These are phyloP conservation scores for Isochrysis galbana DNA, from an alignment of 78 protist species.

Conservation along the genomic window DNA sequence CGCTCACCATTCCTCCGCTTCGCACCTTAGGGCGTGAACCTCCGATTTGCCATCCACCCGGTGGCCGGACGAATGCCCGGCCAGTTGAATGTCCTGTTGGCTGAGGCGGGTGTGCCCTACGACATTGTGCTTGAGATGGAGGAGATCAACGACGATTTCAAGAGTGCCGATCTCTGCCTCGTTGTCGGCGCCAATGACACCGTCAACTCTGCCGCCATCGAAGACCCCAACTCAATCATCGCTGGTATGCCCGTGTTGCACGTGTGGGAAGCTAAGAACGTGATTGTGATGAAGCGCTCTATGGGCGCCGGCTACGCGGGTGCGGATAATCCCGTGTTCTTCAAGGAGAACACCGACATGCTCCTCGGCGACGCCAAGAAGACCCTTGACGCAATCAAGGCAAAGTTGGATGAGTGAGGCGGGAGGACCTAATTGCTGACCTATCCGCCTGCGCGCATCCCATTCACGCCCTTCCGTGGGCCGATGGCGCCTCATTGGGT, in stretches of 20 bases:
- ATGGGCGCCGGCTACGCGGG: conserved; percentile 96
- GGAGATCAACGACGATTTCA: conserved; percentile 88
- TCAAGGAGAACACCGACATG: conserved; percentile 89
- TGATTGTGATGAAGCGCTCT: conserved; percentile 93
- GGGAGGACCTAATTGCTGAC: no score
- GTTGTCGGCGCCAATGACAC: conserved; percentile 98
- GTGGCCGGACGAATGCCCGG: conserved; percentile 79
- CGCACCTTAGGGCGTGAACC: conserved; percentile 65
- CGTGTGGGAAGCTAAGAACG: conserved; percentile 79
- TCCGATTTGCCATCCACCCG: conserved; percentile 92
- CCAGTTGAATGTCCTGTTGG: conserved; percentile 91
- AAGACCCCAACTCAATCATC: conserved; percentile 91
- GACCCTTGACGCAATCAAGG: neutral
- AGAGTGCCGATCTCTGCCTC: conserved; percentile 67
- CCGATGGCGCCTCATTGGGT: no score
- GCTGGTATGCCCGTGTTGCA: conserved; percentile 56
- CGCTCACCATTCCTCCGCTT: neutral
- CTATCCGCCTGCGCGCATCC: no score
- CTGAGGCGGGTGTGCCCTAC: conserved; percentile 96
- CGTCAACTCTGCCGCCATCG: conserved; percentile 93
- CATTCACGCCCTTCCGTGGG: no score
- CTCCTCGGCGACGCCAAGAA: conserved; percentile 94
- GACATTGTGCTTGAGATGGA: conserved; percentile 95
- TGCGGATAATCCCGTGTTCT: conserved; percentile 92
- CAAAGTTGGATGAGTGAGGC: neutral